Evolutionary conservation across 2,329 filamentous ascomycete species (phyloP), one percentile per base, ranked within the genome.

Genomic region (Fusarium poae): DNA sequence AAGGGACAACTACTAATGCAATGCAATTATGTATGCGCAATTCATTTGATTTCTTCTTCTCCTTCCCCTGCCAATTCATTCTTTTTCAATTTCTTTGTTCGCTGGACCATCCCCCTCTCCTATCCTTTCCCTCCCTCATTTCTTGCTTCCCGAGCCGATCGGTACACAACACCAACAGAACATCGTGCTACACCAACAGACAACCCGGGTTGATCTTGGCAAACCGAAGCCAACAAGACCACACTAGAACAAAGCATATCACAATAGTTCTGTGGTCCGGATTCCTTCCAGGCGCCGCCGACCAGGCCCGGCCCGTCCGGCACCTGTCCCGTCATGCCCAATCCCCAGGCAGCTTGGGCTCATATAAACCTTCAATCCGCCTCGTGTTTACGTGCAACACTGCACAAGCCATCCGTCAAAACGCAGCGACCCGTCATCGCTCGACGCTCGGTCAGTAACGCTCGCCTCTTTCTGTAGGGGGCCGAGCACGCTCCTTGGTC

Each of bases 231-330:
- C 21, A 35, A 35, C 32, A 23, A 46, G 23, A 39, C 25, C 32
- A 39, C 13, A n/a, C 30, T 43, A 37, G 39, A 40, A 39, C 48
- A 29, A 40, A 51, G 23, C 34, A 51, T 13, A 51, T 40, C 34
- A 40, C 48, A 45, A 34, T 30, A 13, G 30, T 18, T 15, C 42
- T 29, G 25, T 43, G 54, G 58, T 49, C 29, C 20, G 25, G 43
- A 25, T 18, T 25, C 34, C 51, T 23, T 42, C 39, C 27, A 48
- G 48, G 44, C 48, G 62, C 61, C 55, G 62, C 35, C 52, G 62
- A 44, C 57, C 67, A 65, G 67, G 67, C 54, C 65, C 67, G 67
- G 67, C 58, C 67, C 67, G 67, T 45, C 62, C 67, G 54, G 63
- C 48, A 54, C 45, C 15, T 46, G 35, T 65, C 63, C 48, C 34